Percentiles rank a stretch among this genome's conserved stretches.
Evolutionary conservation across 2,329 filamentous ascomycete genomes (phyloP).

Genomic region (Aspergillus hiratsukae): DNA sequence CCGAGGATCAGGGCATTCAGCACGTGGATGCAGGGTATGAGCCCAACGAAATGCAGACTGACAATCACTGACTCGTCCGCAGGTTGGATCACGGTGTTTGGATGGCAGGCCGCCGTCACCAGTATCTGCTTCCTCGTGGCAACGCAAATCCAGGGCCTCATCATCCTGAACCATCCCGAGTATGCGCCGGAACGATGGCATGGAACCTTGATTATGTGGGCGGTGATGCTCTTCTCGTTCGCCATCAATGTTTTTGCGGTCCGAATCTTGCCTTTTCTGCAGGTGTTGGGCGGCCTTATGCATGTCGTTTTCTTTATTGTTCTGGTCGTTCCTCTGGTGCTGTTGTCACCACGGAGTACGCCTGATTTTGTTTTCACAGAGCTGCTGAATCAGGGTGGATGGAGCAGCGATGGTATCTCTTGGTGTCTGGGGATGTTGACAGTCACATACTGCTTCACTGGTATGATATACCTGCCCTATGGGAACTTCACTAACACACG

Average conservation of each 20-base stretch:
- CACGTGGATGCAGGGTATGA: conserved; percentile 27
- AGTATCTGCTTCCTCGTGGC: conserved; percentile 32
- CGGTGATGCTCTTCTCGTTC: conserved; percentile 36
- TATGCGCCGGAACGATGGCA: conserved; percentile 36
- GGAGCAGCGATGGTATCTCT: conserved; percentile 23
- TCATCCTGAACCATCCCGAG: conserved; percentile 27
- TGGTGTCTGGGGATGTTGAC: conserved; percentile 38
- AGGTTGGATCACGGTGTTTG: conserved; percentile 43
- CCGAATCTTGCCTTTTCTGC: conserved; percentile 27
- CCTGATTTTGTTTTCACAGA: conserved; percentile 29
- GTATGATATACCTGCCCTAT: conserved; percentile 1
- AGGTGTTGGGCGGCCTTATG: conserved; percentile 33
- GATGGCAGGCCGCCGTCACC: conserved; percentile 35
- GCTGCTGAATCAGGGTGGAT: conserved; percentile 28
- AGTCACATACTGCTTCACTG: conserved; percentile 22
- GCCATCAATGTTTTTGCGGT: conserved; percentile 13
- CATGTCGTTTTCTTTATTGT: conserved; percentile 27
- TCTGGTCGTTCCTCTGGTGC: conserved; percentile 26
- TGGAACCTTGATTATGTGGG: conserved; percentile 36
- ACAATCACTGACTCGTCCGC: neutral
- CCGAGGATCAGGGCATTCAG: conserved; percentile 25
- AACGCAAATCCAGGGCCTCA: conserved; percentile 33
- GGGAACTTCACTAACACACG: neutral
- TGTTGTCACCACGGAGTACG: conserved; percentile 28
- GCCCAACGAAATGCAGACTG: conserved; percentile 10